Evolutionary conservation across 345 rosid genomes (phyloP), one percentile per base, ranked within the genome.

Genomic region (Aethionema arabicum): DNA sequence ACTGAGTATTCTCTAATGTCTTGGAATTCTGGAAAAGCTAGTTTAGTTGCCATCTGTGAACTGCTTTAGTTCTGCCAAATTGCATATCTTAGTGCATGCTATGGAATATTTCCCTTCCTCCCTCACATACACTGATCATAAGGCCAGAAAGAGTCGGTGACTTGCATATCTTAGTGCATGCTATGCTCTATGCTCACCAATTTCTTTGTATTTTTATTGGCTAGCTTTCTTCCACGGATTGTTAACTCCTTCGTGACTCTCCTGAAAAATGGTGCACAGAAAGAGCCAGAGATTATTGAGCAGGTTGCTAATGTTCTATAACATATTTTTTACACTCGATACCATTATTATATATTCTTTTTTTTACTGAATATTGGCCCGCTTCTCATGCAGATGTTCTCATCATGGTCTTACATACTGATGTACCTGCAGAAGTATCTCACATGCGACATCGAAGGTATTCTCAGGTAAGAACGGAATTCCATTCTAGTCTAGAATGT

Each of bases 271-370:
- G 97, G 97, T 56, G 99, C 85, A 13, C 83, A 85, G 52, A 84
- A 85, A 67, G 97, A 89, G 72, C 82, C 99, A 14, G 97, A 92
- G 66, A 84, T 89, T 61, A 67, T 92, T 70, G 88, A 92, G 79
- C 95, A 88, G 98, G 98, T 91, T 54, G 60, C 37, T 56, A 45
- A 31, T 21, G 65, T 56, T 63, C 51, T 47, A 32, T 13, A 29
- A 57, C 42, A 15, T 70, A 29, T 41, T 40, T 41, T 40, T 15
- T 15, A 30, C 48, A 14, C 29, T 36, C n/a, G 30, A 12, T 13
- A 11, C 1, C 59, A 7, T 10, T 2, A 56, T 8, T 44, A 15
- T 32, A 4, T 49, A 63, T 9, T 10, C 49, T 63, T 0, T 16
- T 16, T 44, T 40, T 11, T 16, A 7, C 67, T 66, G 52, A 72